Conservation (phyloP, 371 early-diverging fungal genomes). For the Blakeslea trispora region DNA sequence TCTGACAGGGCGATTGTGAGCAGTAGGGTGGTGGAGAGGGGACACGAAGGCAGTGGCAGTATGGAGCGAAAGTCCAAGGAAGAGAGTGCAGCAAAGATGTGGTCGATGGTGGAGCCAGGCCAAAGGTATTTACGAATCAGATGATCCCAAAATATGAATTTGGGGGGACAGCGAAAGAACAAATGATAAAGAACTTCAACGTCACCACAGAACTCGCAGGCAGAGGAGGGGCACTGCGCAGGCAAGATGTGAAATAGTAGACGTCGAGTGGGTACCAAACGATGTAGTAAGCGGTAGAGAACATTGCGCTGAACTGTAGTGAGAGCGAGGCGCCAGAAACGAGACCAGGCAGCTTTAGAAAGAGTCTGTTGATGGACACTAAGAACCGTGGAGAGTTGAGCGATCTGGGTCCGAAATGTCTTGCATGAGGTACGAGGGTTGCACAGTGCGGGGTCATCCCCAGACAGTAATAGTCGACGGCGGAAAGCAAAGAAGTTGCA, state of each 20-base stretch:
- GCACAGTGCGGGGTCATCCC: background rate
- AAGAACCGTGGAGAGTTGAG: background rate
- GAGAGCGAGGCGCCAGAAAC: constrained; percentile 2
- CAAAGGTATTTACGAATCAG: background rate
- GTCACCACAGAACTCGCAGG: background rate
- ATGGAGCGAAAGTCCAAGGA: too few relatives aligned
- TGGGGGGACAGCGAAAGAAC: background rate
- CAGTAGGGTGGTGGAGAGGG: too few relatives aligned
- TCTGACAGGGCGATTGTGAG: too few relatives aligned
- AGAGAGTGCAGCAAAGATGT: background rate
- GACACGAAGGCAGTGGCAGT: too few relatives aligned
- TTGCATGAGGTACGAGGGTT: background rate
- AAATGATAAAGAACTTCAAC: background rate
- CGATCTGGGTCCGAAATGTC: background rate
- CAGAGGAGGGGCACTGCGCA: background rate
- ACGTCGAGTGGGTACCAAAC: background rate
- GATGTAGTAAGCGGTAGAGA: constrained; percentile 3
- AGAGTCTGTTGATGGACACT: background rate
- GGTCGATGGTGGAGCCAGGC: background rate
- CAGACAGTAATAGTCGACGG: background rate
- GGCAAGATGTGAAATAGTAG: background rate
- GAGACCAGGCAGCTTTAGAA: background rate
- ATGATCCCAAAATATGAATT: background rate
- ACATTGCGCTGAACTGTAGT: constrained; percentile 1
- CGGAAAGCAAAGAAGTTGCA: background rate